These are phyloP conservation scores for Lachancea mirantina DNA, from an alignment of 805 yeast genomes.

Conservation along the genomic window DNA sequence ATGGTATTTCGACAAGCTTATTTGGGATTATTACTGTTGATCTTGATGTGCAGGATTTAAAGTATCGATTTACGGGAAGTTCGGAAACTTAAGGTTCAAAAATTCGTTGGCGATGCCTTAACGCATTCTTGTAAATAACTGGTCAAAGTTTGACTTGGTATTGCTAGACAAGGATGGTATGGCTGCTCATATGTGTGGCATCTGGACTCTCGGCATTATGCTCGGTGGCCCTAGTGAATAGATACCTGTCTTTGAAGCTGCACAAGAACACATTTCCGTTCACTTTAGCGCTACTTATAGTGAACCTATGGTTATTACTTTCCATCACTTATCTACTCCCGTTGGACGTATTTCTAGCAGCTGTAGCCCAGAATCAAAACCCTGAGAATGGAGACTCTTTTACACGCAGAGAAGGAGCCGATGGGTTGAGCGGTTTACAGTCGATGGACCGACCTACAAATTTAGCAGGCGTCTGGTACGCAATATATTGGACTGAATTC, in stretches of 20 bases:
- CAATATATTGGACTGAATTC: constrained; percentile 28
- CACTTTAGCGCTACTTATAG: constrained; percentile 15
- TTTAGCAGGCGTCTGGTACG: constrained; percentile 19
- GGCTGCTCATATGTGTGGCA: constrained; percentile 5
- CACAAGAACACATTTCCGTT: constrained; percentile 23
- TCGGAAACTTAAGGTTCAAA: too few relatives aligned
- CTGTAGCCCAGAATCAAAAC: constrained; percentile 3
- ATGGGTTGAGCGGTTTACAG: too few relatives aligned
- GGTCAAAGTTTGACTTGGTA: too few relatives aligned
- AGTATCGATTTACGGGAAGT: too few relatives aligned
- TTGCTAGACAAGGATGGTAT: too few relatives aligned
- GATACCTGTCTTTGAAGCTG: constrained; percentile 25
- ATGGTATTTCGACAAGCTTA: too few relatives aligned
- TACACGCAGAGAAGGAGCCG: too few relatives aligned
- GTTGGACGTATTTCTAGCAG: constrained; percentile 21
- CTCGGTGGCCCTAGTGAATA: constrained; percentile 19
- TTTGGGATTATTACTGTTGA: too few relatives aligned
- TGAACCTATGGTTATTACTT: constrained; percentile 24
- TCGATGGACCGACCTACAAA: constrained; percentile 5
- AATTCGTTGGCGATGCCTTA: too few relatives aligned
- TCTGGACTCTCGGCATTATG: constrained; percentile 5
- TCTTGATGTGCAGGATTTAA: too few relatives aligned
- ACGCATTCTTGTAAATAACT: too few relatives aligned
- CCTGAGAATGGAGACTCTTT: too few relatives aligned
- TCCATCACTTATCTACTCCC: constrained; percentile 28